Conservation (phyloP, 2,329 filamentous ascomycete genomes). For the Alternaria sp. region DNA sequence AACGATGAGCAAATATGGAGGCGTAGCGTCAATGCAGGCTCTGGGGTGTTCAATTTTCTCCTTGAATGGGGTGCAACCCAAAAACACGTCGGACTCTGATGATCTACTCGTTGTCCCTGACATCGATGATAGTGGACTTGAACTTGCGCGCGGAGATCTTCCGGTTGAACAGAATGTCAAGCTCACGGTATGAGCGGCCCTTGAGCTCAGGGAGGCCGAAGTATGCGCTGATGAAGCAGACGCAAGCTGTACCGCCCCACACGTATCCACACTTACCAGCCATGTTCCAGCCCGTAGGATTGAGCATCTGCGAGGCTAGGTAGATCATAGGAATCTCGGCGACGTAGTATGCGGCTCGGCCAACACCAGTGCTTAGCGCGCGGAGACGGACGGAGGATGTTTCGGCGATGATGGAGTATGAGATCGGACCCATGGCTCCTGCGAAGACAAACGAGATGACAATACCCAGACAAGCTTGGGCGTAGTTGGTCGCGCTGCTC, state of each 20-base stretch:
- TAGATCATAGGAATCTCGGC: conserved; percentile 70
- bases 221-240: conserved; percentile 60
- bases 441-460: conserved; percentile 70
- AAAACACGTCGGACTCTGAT: background rate
- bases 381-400: conserved; percentile 69
- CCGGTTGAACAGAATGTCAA: conserved; percentile 54
- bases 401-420: conserved; percentile 71
- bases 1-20: background rate
- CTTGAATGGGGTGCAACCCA: background rate
- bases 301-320: conserved; percentile 61
- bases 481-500: conserved; percentile 53
- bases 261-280: conserved; percentile 39
- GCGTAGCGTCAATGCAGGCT: background rate
- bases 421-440: conserved; percentile 67
- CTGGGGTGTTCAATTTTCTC: background rate
- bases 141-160: conserved; percentile 60
- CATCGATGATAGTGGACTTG: conserved; percentile 62
- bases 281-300: conserved; percentile 50
- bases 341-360: conserved; percentile 67
- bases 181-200: conserved; percentile 55
- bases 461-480: conserved; percentile 66
- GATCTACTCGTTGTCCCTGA: conserved; percentile 66
- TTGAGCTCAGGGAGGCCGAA: conserved; percentile 62
- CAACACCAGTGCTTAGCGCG: conserved; percentile 67
- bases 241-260: conserved; percentile 53